These are phyloP conservation scores for Cytospora leucostoma DNA, from an alignment of 2,329 filamentous ascomycete genomes.

Conservation along the genomic window DNA sequence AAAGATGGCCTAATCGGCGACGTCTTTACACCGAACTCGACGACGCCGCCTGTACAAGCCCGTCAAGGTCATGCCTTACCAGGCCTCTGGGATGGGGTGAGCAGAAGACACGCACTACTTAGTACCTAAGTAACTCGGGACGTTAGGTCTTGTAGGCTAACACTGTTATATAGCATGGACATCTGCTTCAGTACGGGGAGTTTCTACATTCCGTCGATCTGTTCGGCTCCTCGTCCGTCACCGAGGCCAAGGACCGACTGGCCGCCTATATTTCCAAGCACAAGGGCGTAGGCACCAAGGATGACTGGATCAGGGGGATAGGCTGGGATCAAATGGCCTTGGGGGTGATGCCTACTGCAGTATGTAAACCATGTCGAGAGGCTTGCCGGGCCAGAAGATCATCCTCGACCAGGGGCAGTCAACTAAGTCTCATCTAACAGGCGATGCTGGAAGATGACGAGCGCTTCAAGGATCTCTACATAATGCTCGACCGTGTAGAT, in stretches of 20 bases:
- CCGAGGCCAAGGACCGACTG: conserved; percentile 56
- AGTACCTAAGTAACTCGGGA: too few relatives aligned
- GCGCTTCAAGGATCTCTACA: conserved; percentile 56
- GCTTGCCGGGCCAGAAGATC: neutral
- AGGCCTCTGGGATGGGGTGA: conserved; percentile 64
- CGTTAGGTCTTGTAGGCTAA: neutral
- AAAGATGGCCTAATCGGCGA: conserved; percentile 51
- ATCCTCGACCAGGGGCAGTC: neutral
- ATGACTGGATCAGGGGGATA: conserved; percentile 65
- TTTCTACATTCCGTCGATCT: conserved; percentile 67
- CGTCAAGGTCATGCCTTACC: conserved; percentile 60
- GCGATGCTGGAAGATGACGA: conserved; percentile 56
- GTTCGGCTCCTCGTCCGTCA: conserved; percentile 58
- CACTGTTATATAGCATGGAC: conserved; percentile 51
- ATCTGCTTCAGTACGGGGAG: conserved; percentile 65
- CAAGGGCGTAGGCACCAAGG: conserved; percentile 51
- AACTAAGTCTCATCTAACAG: conserved; percentile 35
- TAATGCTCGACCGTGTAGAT: conserved; percentile 71
- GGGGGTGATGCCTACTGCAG: conserved; percentile 65
- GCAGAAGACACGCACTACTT: neutral
- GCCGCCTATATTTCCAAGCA: conserved; percentile 52
- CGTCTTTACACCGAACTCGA: conserved; percentile 41
- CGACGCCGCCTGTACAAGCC: conserved; percentile 36
- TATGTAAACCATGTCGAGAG: conserved; percentile 38
- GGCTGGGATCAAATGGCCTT: conserved; percentile 72